Conservation (phyloP, 306 rosid species). For the Glycine tomentella region DNA sequence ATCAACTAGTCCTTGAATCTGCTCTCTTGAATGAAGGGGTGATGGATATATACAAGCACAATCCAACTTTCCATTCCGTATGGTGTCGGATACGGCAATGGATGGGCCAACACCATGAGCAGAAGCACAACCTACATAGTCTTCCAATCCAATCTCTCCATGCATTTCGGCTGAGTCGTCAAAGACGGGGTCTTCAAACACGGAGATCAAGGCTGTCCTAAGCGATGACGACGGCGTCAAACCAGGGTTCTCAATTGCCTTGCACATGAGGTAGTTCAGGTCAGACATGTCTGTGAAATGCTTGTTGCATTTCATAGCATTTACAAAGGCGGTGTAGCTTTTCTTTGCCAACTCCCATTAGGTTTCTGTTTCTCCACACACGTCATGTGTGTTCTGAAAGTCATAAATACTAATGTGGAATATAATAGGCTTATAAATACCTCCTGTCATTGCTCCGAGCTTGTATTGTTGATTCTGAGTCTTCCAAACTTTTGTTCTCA, state of each 20-base stretch:
- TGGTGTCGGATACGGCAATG: conserved; percentile 74
- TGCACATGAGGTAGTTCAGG: conserved; percentile 89
- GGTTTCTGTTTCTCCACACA: conserved; percentile 62
- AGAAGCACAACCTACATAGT: conserved; percentile 79
- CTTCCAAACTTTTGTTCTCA: too few relatives aligned
- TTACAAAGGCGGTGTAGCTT: conserved; percentile 64
- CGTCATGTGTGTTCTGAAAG: conserved; percentile 87
- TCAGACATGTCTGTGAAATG: conserved; percentile 96
- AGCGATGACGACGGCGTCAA: conserved; percentile 77
- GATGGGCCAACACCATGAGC: conserved; percentile 94
- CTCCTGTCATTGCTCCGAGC: too few relatives aligned
- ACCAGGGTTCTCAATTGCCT: conserved; percentile 87
- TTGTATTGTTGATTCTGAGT: too few relatives aligned
- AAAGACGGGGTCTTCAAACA: conserved; percentile 76
- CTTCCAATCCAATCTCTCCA: conserved; percentile 70
- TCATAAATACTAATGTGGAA: too few relatives aligned
- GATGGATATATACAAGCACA: conserved; percentile 76
- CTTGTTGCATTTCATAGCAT: conserved; percentile 75
- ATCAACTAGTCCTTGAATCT: conserved; percentile 68
- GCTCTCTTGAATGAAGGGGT: conserved; percentile 87
- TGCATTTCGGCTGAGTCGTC: conserved; percentile 52
- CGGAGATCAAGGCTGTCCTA: conserved; percentile 83
- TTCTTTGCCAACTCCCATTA: conserved; percentile 84
- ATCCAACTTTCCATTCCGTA: conserved; percentile 71
- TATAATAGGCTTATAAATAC: too few relatives aligned